Base-by-base conservation (phyloP, 2,329 filamentous ascomycete species). In the Diaporthe eres region DNA sequence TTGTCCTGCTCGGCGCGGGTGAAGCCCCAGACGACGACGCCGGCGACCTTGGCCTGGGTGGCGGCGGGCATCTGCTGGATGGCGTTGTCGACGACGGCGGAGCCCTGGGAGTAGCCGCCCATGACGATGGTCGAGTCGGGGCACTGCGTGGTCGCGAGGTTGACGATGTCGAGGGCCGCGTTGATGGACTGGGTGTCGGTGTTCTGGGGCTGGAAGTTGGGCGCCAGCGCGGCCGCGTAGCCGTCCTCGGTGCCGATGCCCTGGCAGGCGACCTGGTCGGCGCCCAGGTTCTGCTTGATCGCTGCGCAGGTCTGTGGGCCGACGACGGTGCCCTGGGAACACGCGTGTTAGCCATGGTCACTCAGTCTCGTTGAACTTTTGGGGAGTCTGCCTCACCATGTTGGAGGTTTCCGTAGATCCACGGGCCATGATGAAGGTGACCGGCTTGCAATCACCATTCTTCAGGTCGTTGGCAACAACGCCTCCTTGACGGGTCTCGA, bases 371-470 rank as follows among this genome's bases (percentile, higher is more conserved):
- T 39, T 5, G 15, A 6, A 34, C 4, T 12, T 7, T 12, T 44
- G 19, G 58, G 37, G 31, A 19, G 4, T 12, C 42, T 7, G 42
- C 37, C 77, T 70, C 72, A 84, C 83, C 80, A 83, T 81, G 63
- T 84, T 84, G 49, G 82, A 82, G 0, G 75, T 13, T 67, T 84
- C 83, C 12, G 82, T 82, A 0, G 83, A 83, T 0, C 81, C 83
- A 19, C 83, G 81, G 15, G 83, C 83, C 71, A 84, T 83, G 70
- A 84, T 83, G 37, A 84, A 82, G 3, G 80, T 81, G 3, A 81
- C 79, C 10, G 78, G 77, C 31, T 81, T 81, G 74, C 83, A 85
- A 13, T 74, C 42, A 10, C 77, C 77, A 58, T 72, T 19, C 60
- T 78, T 78, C 31, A 78, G 28, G 25, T 78, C 77, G 60, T 78